Evolutionary conservation across 768 basidiomycete genomes (phyloP).

Genomic region (Mycena crocata): DNA sequence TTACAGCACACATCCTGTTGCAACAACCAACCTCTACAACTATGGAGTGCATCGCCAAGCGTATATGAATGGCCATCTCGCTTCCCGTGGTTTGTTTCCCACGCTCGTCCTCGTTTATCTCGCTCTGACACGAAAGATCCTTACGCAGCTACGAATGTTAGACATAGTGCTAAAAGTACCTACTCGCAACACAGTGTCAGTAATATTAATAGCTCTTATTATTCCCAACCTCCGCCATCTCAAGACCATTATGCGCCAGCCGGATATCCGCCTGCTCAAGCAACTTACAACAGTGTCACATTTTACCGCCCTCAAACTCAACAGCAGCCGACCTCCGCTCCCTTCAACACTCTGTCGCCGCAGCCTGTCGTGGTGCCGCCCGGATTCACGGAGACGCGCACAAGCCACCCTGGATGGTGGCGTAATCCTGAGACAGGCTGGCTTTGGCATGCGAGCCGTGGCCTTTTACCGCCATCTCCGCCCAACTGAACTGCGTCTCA

Average conservation of each 20-base stretch:
- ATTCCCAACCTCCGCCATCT: neutral
- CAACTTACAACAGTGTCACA: neutral
- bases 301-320: neutral
- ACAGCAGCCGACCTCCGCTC: neutral
- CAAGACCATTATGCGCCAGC: neutral
- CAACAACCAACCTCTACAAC: slow-evolving; percentile 21
- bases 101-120: neutral
- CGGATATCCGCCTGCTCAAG: neutral
- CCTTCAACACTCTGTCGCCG: slow-evolving; percentile 8
- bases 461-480: slow-evolving; percentile 18
- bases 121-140: neutral
- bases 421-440: slow-evolving; percentile 27
- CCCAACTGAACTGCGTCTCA: neutral
- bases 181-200: slow-evolving; percentile 9
- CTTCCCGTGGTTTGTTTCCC: slow-evolving; percentile 8
- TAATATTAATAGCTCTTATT: slow-evolving; percentile 21
- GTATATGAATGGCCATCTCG: slow-evolving; percentile 12
- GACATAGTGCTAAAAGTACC: slow-evolving; percentile 14
- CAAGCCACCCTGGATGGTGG: slow-evolving; percentile 15
- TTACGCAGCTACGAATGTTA: slow-evolving; percentile 9
- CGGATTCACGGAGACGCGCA: slow-evolving; percentile 24
- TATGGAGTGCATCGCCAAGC: slow-evolving; percentile 28
- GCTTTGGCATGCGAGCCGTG: slow-evolving; percentile 26
- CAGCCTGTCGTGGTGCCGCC: slow-evolving; percentile 24
- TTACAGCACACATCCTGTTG: slow-evolving; percentile 20